A percentile compares a stretch with the other conserved stretches of the same genome.
These are phyloP conservation scores for Tolypocladium guangdongense DNA, from an alignment of 2,329 filamentous ascomycete species.

Conservation along the genomic window DNA sequence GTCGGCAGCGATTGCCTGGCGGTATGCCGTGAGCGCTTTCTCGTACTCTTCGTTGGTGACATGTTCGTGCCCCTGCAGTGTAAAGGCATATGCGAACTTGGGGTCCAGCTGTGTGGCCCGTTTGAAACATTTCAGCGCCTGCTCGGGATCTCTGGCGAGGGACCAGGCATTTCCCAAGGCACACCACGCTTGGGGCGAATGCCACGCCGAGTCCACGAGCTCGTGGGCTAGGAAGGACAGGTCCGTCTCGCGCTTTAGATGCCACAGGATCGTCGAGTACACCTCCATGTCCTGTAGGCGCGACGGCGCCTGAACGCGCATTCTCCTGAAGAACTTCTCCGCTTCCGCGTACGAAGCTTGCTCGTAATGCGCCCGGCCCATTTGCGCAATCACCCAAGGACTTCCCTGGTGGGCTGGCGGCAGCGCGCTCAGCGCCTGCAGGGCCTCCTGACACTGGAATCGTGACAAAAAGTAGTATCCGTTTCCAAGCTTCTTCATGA, in stretches of 20 bases:
- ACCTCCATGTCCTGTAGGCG: slow-evolving; percentile 93
- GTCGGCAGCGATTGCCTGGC: slow-evolving; percentile 76
- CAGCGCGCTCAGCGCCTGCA: slow-evolving; percentile 62
- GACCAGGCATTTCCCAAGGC: slow-evolving; percentile 93
- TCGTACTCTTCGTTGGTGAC: slow-evolving; percentile 95
- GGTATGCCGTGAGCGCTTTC: slow-evolving; percentile 80
- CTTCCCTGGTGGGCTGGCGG: slow-evolving; percentile 72
- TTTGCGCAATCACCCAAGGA: slow-evolving; percentile 83
- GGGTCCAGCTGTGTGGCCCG: slow-evolving; percentile 84
- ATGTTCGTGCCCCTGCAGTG: slow-evolving; percentile 90
- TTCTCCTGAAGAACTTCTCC: slow-evolving; percentile 71
- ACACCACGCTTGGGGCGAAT: slow-evolving; percentile 93
- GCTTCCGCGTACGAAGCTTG: slow-evolving; percentile 77
- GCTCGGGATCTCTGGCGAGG: slow-evolving; percentile 82
- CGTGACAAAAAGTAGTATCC: slow-evolving; percentile 70
- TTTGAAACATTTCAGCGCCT: slow-evolving; percentile 89
- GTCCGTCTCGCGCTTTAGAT: slow-evolving; percentile 83
- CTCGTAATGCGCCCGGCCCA: slow-evolving; percentile 87
- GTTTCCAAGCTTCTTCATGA: slow-evolving; percentile 70
- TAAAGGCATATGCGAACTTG: slow-evolving; percentile 90
- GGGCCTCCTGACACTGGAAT: slow-evolving; percentile 68
- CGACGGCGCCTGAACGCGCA: slow-evolving; percentile 70
- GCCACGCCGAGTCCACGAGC: slow-evolving; percentile 73
- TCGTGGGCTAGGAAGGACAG: slow-evolving; percentile 88
- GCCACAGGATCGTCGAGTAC: slow-evolving; percentile 98